phyloP scores from a whole-genome alignment of 2,329 filamentous ascomycete species.

The Fusarium anthophilum region DNA sequence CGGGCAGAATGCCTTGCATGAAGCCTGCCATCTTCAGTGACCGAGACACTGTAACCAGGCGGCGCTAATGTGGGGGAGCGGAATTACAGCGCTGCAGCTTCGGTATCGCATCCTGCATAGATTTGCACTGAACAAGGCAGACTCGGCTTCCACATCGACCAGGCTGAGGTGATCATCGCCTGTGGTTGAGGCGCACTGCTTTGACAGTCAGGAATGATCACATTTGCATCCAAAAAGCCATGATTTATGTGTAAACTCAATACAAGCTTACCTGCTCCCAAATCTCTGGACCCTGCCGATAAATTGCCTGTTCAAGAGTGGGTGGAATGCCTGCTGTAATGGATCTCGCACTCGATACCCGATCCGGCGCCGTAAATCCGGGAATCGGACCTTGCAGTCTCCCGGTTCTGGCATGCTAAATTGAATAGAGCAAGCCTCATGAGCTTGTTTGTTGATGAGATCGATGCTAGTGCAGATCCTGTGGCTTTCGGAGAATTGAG shows the following conservation, averaged over 20 bases:
- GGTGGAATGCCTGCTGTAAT: constrained; percentile 11
- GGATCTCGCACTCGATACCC: neutral
- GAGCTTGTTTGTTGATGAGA: neutral
- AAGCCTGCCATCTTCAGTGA: neutral
- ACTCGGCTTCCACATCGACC: neutral
- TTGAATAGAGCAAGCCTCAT: neutral
- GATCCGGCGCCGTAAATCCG: constrained; percentile 8
- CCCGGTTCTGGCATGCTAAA: constrained; percentile 2
- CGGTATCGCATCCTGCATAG: neutral
- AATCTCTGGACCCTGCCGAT: neutral
- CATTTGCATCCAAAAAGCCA: neutral
- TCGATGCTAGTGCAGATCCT: neutral
- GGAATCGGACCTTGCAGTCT: neutral
- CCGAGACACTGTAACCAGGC: constrained; percentile 1
- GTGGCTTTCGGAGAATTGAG: neutral
- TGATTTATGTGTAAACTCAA: neutral
- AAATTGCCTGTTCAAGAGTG: neutral
- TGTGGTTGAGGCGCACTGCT: neutral
- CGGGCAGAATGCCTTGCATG: neutral
- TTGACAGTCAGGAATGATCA: neutral
- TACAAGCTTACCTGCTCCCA: neutral
- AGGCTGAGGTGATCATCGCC: too few relatives aligned
- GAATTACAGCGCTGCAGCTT: constrained; percentile 7
- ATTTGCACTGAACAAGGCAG: neutral
- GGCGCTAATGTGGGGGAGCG: constrained; percentile 1